Base-by-base conservation (phyloP, 257 asterid species). In the Capsicum baccatum region DNA sequence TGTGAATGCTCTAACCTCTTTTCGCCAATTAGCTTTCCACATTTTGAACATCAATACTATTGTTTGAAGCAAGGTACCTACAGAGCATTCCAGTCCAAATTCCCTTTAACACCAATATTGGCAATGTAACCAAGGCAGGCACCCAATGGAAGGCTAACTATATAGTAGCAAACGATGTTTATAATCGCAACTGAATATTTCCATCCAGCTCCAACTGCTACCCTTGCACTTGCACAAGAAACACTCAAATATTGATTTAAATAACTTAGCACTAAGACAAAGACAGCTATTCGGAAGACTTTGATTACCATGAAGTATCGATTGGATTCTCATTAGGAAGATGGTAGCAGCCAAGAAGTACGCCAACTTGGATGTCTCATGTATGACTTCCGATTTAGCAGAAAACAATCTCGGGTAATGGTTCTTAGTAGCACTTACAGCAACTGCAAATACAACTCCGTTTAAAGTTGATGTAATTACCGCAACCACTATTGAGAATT, bases 131-230 rank as follows among this genome's bases (percentile, higher is more conserved):
- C 97, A 44, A 94, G 92, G 82, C 94, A 83, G 1, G 92, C 99
- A 17, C 98, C 98, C 12, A 95, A 82, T 2, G 98, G 99, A 83
- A 95, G 92, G 57, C 99, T 98, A 42, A 94, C 87, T 0, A 90
- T 6, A 15, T 94, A 94, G 83, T 95, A 95, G 68, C 94, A 91
- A 1, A 56, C 87, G 0, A 89, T 2, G 87, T 95, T 95, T 83
- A 95, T 83, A 9, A 89, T n/a, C 1, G 98, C 98, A 2, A 95
- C 98, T 1, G 92, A 89, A 50, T 83, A 54, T 87, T 95, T 97
- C 98, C 98, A 93, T 9, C 98, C 98, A 9, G 98, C 98, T 69
- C 98, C 98, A 16, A 95, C 94, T 16, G 97, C 98, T 82, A 95
- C 96, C 78, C 98, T 97, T 93, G 92, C 89, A 84, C 11, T 42